Evolutionary conservation across 2,329 filamentous ascomycete species (phyloP).

Genomic region (Diaporthe citrichinensis): DNA sequence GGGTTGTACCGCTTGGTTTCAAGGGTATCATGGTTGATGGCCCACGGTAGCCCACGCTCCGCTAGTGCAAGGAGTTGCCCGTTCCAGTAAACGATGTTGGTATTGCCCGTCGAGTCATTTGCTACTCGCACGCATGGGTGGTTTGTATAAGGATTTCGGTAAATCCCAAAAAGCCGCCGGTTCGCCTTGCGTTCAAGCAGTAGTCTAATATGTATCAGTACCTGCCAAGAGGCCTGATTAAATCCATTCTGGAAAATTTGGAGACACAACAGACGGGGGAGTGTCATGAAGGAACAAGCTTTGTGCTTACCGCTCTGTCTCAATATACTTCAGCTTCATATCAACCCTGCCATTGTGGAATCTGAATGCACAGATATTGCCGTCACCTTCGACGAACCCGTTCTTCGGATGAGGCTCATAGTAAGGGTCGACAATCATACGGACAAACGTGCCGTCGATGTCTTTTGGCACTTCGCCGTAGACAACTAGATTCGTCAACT

Average conservation of each 20-base stretch:
- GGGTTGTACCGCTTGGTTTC: not conserved
- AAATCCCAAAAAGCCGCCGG: not conserved
- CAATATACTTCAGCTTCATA: not conserved
- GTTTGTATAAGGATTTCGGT: not conserved
- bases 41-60: not conserved
- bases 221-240: rapidly evolving
- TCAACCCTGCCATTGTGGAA: conserved; percentile 49
- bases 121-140: not conserved
- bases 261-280: not conserved
- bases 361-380: conserved; percentile 54
- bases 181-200: not conserved
- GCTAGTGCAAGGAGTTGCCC: conserved; percentile 7
- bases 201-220: not conserved
- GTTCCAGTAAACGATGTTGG: conserved; percentile 1
- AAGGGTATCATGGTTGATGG: not conserved
- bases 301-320: conserved; percentile 2
- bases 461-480: conserved; percentile 9
- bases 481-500: not conserved
- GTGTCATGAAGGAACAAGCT: not conserved
- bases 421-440: conserved; percentile 54
- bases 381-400: conserved; percentile 52
- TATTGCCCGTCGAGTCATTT: conserved; percentile 4
- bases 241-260: not conserved
- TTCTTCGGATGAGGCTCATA: conserved; percentile 41
- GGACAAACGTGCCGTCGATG: conserved; percentile 44